Evolutionary conservation across 1,139 yeast genomes (phyloP).

Genomic region (Hemisphaericaspora xylanilytica): DNA sequence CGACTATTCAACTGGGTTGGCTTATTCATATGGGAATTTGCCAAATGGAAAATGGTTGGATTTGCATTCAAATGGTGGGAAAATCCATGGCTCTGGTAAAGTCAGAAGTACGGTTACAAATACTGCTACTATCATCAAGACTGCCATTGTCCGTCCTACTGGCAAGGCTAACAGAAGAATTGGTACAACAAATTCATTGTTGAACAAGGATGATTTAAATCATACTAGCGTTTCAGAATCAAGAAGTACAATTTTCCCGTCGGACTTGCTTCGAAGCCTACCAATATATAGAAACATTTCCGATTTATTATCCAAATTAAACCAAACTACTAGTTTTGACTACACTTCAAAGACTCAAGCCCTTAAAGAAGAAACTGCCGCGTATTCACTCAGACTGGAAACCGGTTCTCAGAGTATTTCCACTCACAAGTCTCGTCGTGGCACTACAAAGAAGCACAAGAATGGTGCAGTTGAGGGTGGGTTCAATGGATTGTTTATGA

Average conservation of each 20-base stretch:
- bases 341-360: neutral
- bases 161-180: neutral
- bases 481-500: slow-evolving; percentile 5
- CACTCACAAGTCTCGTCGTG: no score
- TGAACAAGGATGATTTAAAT: neutral
- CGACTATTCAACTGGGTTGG: slow-evolving; percentile 33
- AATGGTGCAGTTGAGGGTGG: neutral
- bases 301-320: neutral
- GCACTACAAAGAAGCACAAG: no score
- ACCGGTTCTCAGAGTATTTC: neutral
- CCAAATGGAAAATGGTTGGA: slow-evolving; percentile 16
- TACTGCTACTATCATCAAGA: slow-evolving; percentile 1
- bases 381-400: no score
- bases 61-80: slow-evolving; percentile 14
- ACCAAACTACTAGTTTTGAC: neutral
- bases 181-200: neutral
- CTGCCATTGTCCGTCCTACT: neutral
- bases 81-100: slow-evolving; percentile 4
- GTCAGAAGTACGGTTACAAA: neutral
- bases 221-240: neutral
- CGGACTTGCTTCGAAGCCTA: no score
- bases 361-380: neutral
- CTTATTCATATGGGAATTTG: slow-evolving; percentile 29
- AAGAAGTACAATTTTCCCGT: no score
- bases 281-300: no score